Conservation (phyloP, 2,329 filamentous ascomycete genomes). For the Microascus cirrosus region DNA sequence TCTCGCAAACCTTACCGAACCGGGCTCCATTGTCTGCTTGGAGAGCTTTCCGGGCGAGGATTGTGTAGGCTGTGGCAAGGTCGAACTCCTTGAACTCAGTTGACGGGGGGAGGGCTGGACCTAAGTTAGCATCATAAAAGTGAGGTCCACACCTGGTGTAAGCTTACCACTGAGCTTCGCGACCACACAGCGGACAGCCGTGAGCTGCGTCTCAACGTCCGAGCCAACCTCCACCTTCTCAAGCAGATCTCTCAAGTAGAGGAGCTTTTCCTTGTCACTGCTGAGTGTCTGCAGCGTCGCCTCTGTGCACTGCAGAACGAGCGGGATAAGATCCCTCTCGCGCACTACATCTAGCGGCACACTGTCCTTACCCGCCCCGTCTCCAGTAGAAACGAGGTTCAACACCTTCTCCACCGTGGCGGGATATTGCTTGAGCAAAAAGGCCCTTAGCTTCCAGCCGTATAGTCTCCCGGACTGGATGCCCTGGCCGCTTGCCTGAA, state of each 20-base stretch:
- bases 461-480: slow-evolving; percentile 22
- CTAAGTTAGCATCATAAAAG: slow-evolving; percentile 7
- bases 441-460: slow-evolving; percentile 34
- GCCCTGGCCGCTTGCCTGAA: slow-evolving; percentile 19
- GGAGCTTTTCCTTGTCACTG: slow-evolving; percentile 15
- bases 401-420: slow-evolving; percentile 1
- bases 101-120: not conserved
- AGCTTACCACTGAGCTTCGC: slow-evolving; percentile 25
- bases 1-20: slow-evolving; percentile 26
- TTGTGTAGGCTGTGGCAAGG: slow-evolving; percentile 28
- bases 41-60: slow-evolving; percentile 15
- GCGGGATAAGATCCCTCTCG: not conserved
- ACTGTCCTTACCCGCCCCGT: not conserved
- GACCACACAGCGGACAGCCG: slow-evolving; percentile 31
- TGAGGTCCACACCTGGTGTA: not conserved
- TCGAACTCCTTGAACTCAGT: slow-evolving; percentile 16
- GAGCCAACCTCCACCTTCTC: slow-evolving; percentile 16
- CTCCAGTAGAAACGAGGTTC: not conserved
- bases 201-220: slow-evolving; percentile 25
- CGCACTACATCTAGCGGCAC: not conserved
- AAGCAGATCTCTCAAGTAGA: slow-evolving; percentile 27
- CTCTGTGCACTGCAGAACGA: slow-evolving; percentile 2
- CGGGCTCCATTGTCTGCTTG: slow-evolving; percentile 11
- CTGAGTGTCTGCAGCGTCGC: not conserved
- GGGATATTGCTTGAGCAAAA: slow-evolving; percentile 19